Evolutionary conservation across 2,329 filamentous ascomycete genomes (phyloP), one percentile per base, ranked within the genome.

Genomic region (Dothistroma pini): DNA sequence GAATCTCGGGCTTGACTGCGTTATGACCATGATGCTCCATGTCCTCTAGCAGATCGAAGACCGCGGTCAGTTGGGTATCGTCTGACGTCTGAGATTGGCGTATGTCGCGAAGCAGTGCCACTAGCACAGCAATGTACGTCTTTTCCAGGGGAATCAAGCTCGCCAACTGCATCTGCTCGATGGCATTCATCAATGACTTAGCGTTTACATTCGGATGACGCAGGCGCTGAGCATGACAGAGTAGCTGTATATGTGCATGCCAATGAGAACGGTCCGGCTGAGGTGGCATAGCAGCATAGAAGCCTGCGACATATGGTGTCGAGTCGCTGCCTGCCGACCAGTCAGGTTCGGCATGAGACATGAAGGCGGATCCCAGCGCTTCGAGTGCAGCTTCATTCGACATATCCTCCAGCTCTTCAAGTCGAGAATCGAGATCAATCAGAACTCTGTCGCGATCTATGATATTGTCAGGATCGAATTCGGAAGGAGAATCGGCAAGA

Each of bases 1-100:
- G 56, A 8, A 58, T 44, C 21, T 58, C 32, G 19, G 56, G 56
- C n/a, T 49, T 21, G 2, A 44, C 31, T 12, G 56, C 48, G 19
- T 58, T 44, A 48, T 58, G 44, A 10, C 56, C 56, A 21, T 53
- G 38, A 32, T 44, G 21, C 19, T 58, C 56, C 56, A 58, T 58
- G 12, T 58, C 56, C 44, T 58, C 56, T 19, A 58, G n/a, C 22
- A 58, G 29, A 47, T 58, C 49, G 48, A 58, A 53, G 14, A 53
- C 32, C 0, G 19, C n/a, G 14, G 32, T 35, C 34, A 58, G 32
- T 14, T 51, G 16, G 4, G 11, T 11, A 6, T 56, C 54, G 35
- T 47, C n/a, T 12, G 54, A 29, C 5, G 41, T 3, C 8, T 44
- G 12, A n/a, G 11, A 7, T 12, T 25, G 52, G 38, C 35, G 41